phyloP scores from a whole-genome alignment of 2,329 filamentous ascomycete genomes.

The Rutstroemia sp. region DNA sequence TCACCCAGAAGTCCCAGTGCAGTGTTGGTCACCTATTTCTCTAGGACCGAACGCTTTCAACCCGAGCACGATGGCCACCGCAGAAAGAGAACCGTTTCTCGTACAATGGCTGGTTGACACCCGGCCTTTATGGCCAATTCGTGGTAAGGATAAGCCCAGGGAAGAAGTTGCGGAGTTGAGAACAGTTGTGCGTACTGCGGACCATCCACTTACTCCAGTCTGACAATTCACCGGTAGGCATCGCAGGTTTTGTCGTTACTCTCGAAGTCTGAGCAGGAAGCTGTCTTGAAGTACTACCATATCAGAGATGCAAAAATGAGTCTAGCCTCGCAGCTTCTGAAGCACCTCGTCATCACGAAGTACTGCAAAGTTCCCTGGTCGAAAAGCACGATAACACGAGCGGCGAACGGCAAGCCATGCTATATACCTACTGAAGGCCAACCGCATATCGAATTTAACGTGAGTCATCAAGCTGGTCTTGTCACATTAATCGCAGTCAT shows the following conservation, averaged over 20 bases:
- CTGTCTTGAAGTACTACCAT: constrained; percentile 55
- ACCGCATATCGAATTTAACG: constrained; percentile 54
- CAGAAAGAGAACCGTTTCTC: constrained; percentile 28
- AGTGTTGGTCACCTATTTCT: too few species aligned
- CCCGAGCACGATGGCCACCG: not conserved
- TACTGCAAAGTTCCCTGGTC: constrained; percentile 54
- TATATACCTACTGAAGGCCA: constrained; percentile 22
- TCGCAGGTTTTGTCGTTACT: constrained; percentile 47
- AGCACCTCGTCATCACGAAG: constrained; percentile 60
- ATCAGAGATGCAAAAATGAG: constrained; percentile 68
- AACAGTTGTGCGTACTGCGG: constrained; percentile 18
- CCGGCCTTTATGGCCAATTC: constrained; percentile 45
- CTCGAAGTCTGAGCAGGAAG: constrained; percentile 45
- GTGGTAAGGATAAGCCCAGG: constrained; percentile 29
- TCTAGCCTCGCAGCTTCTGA: constrained; percentile 65
- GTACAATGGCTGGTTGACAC: constrained; percentile 59
- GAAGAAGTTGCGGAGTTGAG: constrained; percentile 32
- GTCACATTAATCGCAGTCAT: constrained; percentile 54
- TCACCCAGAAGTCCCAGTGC: too few species aligned
- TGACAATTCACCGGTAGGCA: constrained; percentile 35
- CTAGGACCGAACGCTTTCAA: not conserved
- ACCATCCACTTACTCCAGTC: not conserved
- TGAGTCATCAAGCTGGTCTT: constrained; percentile 71
- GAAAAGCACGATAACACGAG: constrained; percentile 47
- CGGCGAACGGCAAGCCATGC: constrained; percentile 39